These are phyloP conservation scores for Penicillium taxi DNA, from an alignment of 495 filamentous ascomycete species.

Conservation along the genomic window DNA sequence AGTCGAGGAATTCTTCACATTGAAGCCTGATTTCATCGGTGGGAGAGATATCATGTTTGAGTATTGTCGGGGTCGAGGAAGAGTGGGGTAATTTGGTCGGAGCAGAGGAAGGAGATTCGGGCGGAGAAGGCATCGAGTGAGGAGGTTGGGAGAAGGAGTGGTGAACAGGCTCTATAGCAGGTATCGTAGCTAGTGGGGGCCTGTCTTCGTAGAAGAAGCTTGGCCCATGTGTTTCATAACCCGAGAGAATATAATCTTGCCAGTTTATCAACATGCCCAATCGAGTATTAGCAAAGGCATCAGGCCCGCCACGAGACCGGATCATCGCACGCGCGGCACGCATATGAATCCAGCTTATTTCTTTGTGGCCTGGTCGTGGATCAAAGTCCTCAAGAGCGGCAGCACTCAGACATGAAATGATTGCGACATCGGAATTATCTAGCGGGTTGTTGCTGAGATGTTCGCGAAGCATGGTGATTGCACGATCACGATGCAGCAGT, in stretches of 20 bases:
- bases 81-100: not conserved
- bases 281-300: constrained; percentile 30
- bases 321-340: constrained; percentile 35
- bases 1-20: constrained; percentile 32
- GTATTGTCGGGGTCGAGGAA: not conserved
- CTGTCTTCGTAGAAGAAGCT: constrained; percentile 29
- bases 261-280: constrained; percentile 38
- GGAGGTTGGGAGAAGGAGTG: constrained; percentile 3
- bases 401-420: constrained; percentile 32
- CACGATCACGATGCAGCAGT: constrained; percentile 24
- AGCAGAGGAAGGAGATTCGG: constrained; percentile 16
- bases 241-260: constrained; percentile 37
- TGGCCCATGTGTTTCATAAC: constrained; percentile 28
- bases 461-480: constrained; percentile 28
- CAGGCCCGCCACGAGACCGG: constrained; percentile 28
- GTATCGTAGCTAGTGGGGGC: not conserved
- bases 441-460: constrained; percentile 20
- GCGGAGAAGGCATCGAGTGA: constrained; percentile 17
- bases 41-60: no score
- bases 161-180: not conserved
- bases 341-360: constrained; percentile 35
- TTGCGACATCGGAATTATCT: constrained; percentile 31
- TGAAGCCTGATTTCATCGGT: constrained; percentile 27
- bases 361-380: constrained; percentile 30
- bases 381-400: constrained; percentile 38